phyloP scores from a whole-genome alignment of 768 basidiomycete genomes.

The Russula brevipes region DNA sequence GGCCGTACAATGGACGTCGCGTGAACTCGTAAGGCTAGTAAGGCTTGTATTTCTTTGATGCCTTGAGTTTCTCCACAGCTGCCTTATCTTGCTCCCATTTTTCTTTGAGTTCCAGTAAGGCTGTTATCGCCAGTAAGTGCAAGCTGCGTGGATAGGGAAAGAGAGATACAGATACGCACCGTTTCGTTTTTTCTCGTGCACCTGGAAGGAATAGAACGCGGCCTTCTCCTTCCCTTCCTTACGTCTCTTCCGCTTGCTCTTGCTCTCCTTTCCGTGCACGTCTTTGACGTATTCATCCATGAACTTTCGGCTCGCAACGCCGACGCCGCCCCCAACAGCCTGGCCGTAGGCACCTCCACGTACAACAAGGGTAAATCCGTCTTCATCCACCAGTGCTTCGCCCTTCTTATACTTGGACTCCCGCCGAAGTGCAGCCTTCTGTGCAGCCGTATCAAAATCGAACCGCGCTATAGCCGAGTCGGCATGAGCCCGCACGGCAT shows the following conservation, averaged over 20 bases:
- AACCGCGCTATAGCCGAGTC: conserved; percentile 72
- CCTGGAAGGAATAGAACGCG: conserved; percentile 87
- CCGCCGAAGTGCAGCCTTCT: conserved; percentile 37
- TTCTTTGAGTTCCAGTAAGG: conserved; percentile 55
- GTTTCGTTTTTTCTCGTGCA: conserved; percentile 81
- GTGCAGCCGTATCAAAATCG: conserved; percentile 64
- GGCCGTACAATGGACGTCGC: too few species aligned
- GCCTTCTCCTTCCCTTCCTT: conserved; percentile 59
- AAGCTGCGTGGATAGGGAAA: conserved; percentile 2
- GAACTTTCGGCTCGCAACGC: conserved; percentile 57
- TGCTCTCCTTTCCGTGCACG: conserved; percentile 26
- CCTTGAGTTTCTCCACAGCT: conserved; percentile 74
- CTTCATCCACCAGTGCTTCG: conserved; percentile 87
- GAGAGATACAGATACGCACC: conserved; percentile 41
- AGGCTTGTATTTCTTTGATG: conserved; percentile 78
- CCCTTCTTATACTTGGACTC: conserved; percentile 70
- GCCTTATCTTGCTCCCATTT: conserved; percentile 88
- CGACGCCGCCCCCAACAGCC: conserved; percentile 76
- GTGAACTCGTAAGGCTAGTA: conserved; percentile 43
- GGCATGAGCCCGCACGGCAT: conserved; percentile 68
- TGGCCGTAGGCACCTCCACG: conserved; percentile 87
- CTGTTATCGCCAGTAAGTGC: conserved; percentile 31
- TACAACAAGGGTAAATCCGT: conserved; percentile 93
- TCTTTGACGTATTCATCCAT: conserved; percentile 30
- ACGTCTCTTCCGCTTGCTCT: conserved; percentile 49